Base-by-base conservation (phyloP, 345 rosid species). In the Capsella bursapastoris region DNA sequence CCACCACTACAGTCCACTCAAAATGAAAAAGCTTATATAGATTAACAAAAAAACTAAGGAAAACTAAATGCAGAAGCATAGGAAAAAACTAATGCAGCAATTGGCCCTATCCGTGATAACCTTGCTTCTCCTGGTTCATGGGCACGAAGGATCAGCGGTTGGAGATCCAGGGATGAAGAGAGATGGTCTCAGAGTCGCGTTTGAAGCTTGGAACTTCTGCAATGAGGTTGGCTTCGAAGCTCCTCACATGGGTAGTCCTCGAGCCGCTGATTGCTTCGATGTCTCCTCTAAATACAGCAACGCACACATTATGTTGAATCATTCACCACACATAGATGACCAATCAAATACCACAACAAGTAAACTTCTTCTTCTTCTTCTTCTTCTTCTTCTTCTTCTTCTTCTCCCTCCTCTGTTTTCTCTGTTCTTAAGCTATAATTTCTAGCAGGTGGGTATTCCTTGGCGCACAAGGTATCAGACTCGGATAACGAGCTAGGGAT, bases 171-270 rank as follows among this genome's bases (percentile, higher is more conserved):
- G 92, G 57, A 90, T 92, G 93, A 82, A 64, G 66, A 88, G 96
- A 78, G 92, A 92, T 53, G 87, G 86, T 28, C 76, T 89, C 40
- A 78, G 96, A 72, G 83, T 90, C 15, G 97, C 85, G 1, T 87
- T 90, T 76, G 96, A 92, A 81, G 91, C 92, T 76, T 92, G 96
- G 97, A 90, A 92, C 77, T 89, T 88, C 31, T 92, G 97, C 84
- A 90, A 92, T 80, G 96, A 92, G 81, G 94, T 90, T 71, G 97
- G 94, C 8, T 47, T 65, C 3, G 92, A 89, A 80, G 86, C 87
- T 78, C 92, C 93, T 47, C 64, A 58, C 11, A 87, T 90, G 92
- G 96, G 96, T 37, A 88, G 96, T 74, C 97, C 97, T 9, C 78
- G 96, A 77, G 89, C 90, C 47, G 97, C 94, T 0, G 97, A 92